These are phyloP conservation scores for Drosera capensis DNA, from an alignment of 148 eudicot species.

Conservation along the genomic window DNA sequence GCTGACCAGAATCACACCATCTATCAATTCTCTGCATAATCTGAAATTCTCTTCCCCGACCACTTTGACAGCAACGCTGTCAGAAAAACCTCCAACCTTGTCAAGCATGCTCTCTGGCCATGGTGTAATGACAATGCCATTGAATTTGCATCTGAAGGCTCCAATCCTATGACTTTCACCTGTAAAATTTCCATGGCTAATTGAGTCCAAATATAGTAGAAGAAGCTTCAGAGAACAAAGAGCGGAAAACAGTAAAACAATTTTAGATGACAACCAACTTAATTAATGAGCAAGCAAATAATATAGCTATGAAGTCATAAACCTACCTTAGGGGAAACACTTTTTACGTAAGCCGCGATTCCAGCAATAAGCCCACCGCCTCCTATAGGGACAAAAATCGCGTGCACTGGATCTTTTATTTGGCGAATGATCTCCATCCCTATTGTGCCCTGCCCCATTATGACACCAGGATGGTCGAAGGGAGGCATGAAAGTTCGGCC, in stretches of 20 bases:
- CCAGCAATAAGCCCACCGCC: slow-evolving; percentile 98
- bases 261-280: background rate
- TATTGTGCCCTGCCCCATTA: slow-evolving; percentile 82
- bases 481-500: slow-evolving; percentile 88
- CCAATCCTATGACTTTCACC: slow-evolving; percentile 91
- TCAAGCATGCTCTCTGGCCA: slow-evolving; percentile 62
- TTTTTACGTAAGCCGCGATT: slow-evolving; percentile 87
- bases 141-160: slow-evolving; percentile 91
- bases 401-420: slow-evolving; percentile 52
- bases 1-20: slow-evolving; percentile 88
- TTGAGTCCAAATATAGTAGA: too few species aligned
- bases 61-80: slow-evolving; percentile 95
- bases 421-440: slow-evolving; percentile 95
- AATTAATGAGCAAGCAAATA: background rate
- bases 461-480: slow-evolving; percentile 90
- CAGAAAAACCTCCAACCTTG: slow-evolving; percentile 97
- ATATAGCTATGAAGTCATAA: background rate
- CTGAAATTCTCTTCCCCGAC: slow-evolving; percentile 93
- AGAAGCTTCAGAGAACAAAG: too few species aligned
- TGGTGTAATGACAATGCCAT: slow-evolving; percentile 93
- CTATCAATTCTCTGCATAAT: slow-evolving; percentile 66
- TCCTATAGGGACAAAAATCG: slow-evolving; percentile 92
- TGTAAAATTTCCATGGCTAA: slow-evolving; percentile 12
- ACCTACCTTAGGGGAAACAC: slow-evolving; percentile 62
- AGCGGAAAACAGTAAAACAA: background rate